Percentiles rank a stretch among this genome's conserved stretches.
Evolutionary conservation across 805 yeast genomes (phyloP).

Genomic region (Saccharomycopsis microspora): DNA sequence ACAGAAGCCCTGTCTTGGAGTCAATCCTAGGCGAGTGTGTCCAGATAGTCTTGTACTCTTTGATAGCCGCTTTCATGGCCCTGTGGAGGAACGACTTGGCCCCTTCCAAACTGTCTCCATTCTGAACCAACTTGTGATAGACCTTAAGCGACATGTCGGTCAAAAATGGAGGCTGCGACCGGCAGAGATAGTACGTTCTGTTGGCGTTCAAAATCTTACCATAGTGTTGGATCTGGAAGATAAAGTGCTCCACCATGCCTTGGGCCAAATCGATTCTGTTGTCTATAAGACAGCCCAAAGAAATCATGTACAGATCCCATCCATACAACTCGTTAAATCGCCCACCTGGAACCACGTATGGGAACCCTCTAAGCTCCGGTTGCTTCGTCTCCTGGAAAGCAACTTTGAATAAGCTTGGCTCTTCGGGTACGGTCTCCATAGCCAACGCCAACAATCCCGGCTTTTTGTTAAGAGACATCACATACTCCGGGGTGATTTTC

Average conservation of each 20-base stretch:
- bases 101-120: constrained; percentile 33
- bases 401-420: background rate
- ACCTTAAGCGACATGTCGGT: constrained; percentile 83
- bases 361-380: constrained; percentile 46
- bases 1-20: constrained; percentile 62
- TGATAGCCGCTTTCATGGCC: constrained; percentile 68
- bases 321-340: constrained; percentile 94
- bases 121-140: constrained; percentile 38
- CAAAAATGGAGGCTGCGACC: constrained; percentile 95
- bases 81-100: constrained; percentile 52
- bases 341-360: constrained; percentile 96
- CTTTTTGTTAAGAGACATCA: constrained; percentile 60
- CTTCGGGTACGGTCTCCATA: constrained; percentile 33
- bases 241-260: constrained; percentile 88
- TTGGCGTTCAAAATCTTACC: constrained; percentile 93
- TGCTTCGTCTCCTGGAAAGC: background rate
- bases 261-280: constrained; percentile 58
- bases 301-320: constrained; percentile 95
- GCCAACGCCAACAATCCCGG: constrained; percentile 87
- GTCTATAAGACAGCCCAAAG: constrained; percentile 68
- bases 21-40: constrained; percentile 63
- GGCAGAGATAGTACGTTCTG: constrained; percentile 76
- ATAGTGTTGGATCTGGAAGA: constrained; percentile 80
- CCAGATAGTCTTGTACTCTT: constrained; percentile 82
- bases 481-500: constrained; percentile 64